Percentiles rank a stretch among this genome's conserved stretches.
Conservation (phyloP, 164 flowering plant species). For the Malania oleifera region DNA sequence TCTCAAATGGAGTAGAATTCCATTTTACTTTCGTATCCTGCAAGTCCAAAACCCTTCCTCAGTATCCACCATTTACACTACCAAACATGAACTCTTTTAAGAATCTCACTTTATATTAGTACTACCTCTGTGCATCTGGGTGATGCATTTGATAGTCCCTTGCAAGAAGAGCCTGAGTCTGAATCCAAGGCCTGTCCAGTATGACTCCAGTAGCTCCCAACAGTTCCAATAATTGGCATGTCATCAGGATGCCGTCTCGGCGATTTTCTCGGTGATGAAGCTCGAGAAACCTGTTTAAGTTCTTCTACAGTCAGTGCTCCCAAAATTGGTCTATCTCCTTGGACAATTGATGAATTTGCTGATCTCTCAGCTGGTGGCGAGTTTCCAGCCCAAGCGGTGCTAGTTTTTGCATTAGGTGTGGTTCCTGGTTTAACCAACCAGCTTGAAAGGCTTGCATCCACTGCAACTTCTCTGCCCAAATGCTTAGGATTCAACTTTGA, state of each 20-base stretch:
- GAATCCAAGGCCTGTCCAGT: constrained; percentile 23
- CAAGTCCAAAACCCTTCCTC: not conserved
- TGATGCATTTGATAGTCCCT: not conserved
- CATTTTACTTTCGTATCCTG: constrained; percentile 9
- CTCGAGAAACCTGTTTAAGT: constrained; percentile 12
- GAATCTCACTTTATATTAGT: not conserved
- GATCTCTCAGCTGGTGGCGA: not conserved
- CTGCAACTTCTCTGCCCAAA: not conserved
- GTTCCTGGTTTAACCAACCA: not conserved
- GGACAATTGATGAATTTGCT: not conserved
- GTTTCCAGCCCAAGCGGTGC: not conserved
- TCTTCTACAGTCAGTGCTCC: constrained; percentile 27
- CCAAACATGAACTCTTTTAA: too few relatives aligned
- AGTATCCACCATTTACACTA: not conserved
- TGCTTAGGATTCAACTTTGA: not conserved
- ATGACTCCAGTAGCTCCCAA: constrained; percentile 39
- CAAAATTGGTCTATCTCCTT: constrained; percentile 14
- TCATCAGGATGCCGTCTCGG: constrained; percentile 21
- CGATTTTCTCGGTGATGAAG: constrained; percentile 14
- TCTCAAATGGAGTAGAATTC: constrained; percentile 7
- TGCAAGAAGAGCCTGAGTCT: constrained; percentile 15
- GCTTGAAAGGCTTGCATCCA: constrained; percentile 4
- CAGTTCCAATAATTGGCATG: constrained; percentile 26
- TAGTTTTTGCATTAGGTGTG: not conserved
- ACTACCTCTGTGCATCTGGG: constrained; percentile 7